phyloP scores from a whole-genome alignment of 2,329 filamentous ascomycete species.

The Xylariaceae sp. region DNA sequence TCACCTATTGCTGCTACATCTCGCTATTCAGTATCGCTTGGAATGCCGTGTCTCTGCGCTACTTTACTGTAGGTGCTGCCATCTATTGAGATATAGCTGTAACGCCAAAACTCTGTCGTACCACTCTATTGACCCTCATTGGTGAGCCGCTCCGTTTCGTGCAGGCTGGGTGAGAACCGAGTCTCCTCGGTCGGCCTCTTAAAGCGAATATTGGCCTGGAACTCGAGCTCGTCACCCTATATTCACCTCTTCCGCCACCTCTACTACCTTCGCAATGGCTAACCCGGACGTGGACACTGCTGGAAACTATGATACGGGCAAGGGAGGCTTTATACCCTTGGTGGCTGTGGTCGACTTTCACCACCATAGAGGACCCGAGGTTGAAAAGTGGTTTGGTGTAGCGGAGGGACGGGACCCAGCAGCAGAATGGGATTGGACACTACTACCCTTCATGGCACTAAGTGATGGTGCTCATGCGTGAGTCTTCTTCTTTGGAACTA shows the following conservation, averaged over 20 bases:
- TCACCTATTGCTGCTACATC: background rate
- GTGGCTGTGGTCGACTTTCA: conserved; percentile 85
- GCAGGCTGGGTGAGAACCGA: background rate
- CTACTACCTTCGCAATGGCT: conserved; percentile 26
- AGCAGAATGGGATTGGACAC: conserved; percentile 83
- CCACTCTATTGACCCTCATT: conserved; percentile 6
- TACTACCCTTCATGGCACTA: conserved; percentile 95
- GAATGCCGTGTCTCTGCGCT: conserved; percentile 18
- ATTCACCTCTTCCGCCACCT: conserved; percentile 1
- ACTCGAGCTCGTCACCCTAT: background rate
- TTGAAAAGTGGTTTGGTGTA: conserved; percentile 87
- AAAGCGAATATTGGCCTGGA: background rate
- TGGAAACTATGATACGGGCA: conserved; percentile 18
- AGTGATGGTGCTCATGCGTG: conserved; percentile 95
- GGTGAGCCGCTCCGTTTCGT: background rate
- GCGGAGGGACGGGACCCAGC: conserved; percentile 79
- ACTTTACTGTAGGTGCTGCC: conserved; percentile 14
- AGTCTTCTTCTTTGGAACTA: conserved; percentile 44
- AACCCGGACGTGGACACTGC: conserved; percentile 19
- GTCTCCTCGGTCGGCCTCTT: background rate
- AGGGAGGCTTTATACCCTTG: conserved; percentile 64
- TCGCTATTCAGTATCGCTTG: conserved; percentile 1
- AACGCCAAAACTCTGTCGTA: conserved; percentile 4
- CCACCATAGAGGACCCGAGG: conserved; percentile 86
- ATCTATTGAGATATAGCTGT: conserved; percentile 2